Evolutionary conservation across 768 basidiomycete species (phyloP).

Genomic region (Phanerodontia chrysosporium): DNA sequence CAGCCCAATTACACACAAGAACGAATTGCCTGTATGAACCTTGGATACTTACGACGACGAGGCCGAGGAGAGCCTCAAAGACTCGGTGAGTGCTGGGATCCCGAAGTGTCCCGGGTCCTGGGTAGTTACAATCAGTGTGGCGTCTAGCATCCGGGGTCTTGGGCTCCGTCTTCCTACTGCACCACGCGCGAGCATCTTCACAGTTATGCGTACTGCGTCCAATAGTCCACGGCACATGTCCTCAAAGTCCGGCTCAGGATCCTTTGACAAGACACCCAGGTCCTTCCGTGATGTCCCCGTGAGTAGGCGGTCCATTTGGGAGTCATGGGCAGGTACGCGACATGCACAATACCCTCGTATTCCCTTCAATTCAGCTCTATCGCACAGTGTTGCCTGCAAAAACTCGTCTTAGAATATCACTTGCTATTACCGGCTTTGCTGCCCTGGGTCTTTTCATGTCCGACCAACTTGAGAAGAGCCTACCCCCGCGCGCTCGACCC

Average conservation of each 20-base stretch:
- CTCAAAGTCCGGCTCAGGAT: neutral
- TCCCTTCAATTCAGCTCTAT: neutral
- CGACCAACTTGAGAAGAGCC: slow-evolving; percentile 24
- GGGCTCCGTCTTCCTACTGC: no score
- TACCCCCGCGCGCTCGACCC: slow-evolving; percentile 17
- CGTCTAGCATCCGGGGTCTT: neutral
- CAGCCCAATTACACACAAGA: no score
- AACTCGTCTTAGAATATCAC: slow-evolving; percentile 28
- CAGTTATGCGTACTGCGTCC: no score
- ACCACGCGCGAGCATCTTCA: no score
- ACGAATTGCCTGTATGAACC: no score
- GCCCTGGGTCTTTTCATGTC: slow-evolving; percentile 26
- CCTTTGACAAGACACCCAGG: slow-evolving; percentile 7
- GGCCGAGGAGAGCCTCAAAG: no score
- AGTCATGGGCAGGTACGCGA: slow-evolving; percentile 24
- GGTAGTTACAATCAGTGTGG: no score
- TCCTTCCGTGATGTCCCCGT: slow-evolving; percentile 20
- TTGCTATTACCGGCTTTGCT: slow-evolving; percentile 29
- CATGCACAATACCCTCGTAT: neutral
- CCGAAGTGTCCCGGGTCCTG: no score
- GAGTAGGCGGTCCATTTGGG: slow-evolving; percentile 18
- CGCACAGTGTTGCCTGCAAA: slow-evolving; percentile 28
- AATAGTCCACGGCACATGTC: no score
- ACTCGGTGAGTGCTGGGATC: no score
- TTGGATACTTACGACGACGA: no score